Evolutionary conservation across 352 stramenopile genomes (phyloP).

Genomic region (Phytophthora cactorum): DNA sequence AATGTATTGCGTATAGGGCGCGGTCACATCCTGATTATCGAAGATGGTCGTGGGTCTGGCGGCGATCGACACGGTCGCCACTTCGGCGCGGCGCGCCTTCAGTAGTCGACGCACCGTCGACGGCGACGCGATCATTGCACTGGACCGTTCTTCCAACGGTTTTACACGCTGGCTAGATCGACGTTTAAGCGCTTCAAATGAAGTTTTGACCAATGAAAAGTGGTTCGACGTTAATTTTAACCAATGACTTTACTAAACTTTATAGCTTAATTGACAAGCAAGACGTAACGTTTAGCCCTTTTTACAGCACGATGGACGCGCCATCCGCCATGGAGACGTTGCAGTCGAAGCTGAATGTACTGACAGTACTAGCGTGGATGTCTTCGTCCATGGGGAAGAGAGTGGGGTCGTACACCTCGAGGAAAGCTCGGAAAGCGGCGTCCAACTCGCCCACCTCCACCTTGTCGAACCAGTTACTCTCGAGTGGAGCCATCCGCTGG

Average conservation of each 20-base stretch:
- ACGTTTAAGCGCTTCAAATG: too few species aligned
- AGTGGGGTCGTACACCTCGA: conserved; percentile 33
- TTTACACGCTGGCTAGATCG: too few species aligned
- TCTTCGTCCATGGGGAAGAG: conserved; percentile 27
- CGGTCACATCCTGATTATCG: conserved; percentile 26
- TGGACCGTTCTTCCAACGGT: too few species aligned
- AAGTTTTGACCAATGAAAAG: conserved; percentile 11
- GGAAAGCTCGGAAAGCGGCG: conserved; percentile 27
- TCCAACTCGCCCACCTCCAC: conserved; percentile 28
- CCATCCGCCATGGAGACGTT: conserved; percentile 14
- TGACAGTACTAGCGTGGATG: not conserved
- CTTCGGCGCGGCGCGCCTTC: conserved; percentile 26
- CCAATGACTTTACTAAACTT: conserved; percentile 25
- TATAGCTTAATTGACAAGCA: conserved; percentile 2
- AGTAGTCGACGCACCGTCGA: conserved; percentile 26
- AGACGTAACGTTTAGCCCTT: conserved; percentile 8
- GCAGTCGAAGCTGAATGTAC: not conserved
- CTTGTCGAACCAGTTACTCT: conserved; percentile 37
- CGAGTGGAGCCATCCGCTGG: conserved; percentile 4
- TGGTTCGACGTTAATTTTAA: not conserved
- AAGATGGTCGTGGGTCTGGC: conserved; percentile 30
- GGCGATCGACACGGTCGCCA: conserved; percentile 22
- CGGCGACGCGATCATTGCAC: conserved; percentile 3
- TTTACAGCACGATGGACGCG: conserved; percentile 26
- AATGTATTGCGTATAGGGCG: conserved; percentile 38